Conservation (phyloP, 2,329 filamentous ascomycete species). For the Fusarium robinianum region DNA sequence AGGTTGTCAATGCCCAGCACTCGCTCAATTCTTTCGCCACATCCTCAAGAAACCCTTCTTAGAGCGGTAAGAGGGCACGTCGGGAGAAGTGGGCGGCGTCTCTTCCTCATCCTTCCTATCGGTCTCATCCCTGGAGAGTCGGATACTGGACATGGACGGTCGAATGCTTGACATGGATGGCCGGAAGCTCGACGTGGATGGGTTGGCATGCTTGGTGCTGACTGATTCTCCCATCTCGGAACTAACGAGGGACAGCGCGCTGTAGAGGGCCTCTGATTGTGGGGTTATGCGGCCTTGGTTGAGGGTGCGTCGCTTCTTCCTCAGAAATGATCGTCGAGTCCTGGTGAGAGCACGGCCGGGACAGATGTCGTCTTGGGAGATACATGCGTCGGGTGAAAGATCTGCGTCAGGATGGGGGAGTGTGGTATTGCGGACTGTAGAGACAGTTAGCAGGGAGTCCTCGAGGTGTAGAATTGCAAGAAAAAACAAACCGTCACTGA, state of each 20-base stretch:
- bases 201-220: conserved; percentile 29
- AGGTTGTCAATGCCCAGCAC: conserved; percentile 17
- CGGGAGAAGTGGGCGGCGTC: conserved; percentile 45
- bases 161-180: conserved; percentile 39
- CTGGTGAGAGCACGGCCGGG: conserved; percentile 48
- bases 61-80: conserved; percentile 36
- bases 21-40: conserved; percentile 31
- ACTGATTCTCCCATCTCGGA: conserved; percentile 31
- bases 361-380: conserved; percentile 59
- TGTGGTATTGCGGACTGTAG: conserved; percentile 60
- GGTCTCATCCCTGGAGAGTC: conserved; percentile 44
- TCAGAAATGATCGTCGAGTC: conserved; percentile 52
- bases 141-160: conserved; percentile 41
- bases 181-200: conserved; percentile 37
- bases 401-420: conserved; percentile 66
- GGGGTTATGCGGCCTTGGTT: conserved; percentile 52
- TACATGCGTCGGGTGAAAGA: conserved; percentile 58
- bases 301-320: conserved; percentile 50
- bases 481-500: conserved; percentile 51
- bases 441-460: conserved; percentile 9
- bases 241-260: conserved; percentile 41
- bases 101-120: conserved; percentile 44
- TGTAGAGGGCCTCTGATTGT: conserved; percentile 40
- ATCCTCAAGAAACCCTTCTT: conserved; percentile 36
- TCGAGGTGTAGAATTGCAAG: background rate